Evolutionary conservation across 2,329 filamentous ascomycete species (phyloP), one percentile per base, ranked within the genome.

Genomic region (Cladosporium halotolerans): DNA sequence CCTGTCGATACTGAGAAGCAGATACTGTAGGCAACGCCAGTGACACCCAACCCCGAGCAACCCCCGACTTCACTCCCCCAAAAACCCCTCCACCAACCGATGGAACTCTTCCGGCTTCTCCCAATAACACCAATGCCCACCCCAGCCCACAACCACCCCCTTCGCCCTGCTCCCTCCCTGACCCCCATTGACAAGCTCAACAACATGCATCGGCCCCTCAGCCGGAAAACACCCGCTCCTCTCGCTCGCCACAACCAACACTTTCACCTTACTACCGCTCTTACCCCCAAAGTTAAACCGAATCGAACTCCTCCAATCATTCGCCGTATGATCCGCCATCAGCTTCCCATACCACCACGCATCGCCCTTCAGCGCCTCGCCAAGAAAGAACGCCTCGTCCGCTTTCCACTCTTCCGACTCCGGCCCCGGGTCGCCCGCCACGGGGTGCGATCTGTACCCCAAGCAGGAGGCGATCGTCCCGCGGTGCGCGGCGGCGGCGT

Each of bases 61-160:
- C 23, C 7, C 23, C 23, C 23, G 23, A 28, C 23, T 19, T 44
- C 10, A 44, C 19, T 19, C 40, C 9, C 1, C 40, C 31, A 51
- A 31, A 9, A 51, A 51, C 5, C 7, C 40, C 31, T 14, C 11
- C 13, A 34, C 40, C 31, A 51, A 16, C 18, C 38, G 6, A 23
- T 51, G 28, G 23, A 51, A 51, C 33, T 18, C 13, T 9, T 44
- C 48, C 13, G 48, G 40, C 32, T 44, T 36, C 39, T 51, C 48
- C 48, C 48, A 51, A 18, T 51, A 51, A 23, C 48, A 51, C 48
- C 48, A 51, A 38, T 51, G 48, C 18, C 48, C 48, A 4, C 40
- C 48, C 48, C 48, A 51, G 32, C 36, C 40, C 7, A 51, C 48
- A 23, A 38, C 32, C 7, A 36, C 48, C 9, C 48, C 48, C 19